Evolutionary conservation across 1,139 yeast species (phyloP).

Genomic region (Nakaseomyces nivariensis): DNA sequence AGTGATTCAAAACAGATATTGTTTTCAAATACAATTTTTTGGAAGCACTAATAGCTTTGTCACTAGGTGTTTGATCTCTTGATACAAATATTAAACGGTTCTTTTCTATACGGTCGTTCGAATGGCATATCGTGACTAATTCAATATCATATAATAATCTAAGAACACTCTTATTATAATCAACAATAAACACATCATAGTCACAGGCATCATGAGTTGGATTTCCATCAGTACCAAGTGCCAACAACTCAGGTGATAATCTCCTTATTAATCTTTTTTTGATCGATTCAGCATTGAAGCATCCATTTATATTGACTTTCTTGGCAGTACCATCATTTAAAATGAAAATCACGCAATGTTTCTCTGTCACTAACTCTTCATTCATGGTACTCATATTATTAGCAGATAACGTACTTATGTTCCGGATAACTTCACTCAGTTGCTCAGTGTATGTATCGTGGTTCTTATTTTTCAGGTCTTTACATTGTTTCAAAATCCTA

Average conservation of each 20-base stretch:
- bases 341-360: conserved; percentile 54
- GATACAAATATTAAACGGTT: conserved; percentile 65
- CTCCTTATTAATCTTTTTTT: conserved; percentile 60
- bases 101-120: conserved; percentile 61
- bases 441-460: conserved; percentile 23
- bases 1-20: conserved; percentile 14
- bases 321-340: conserved; percentile 69
- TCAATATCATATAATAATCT: conserved; percentile 66
- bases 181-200: conserved; percentile 42
- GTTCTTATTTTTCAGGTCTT: conserved; percentile 13
- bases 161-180: conserved; percentile 35
- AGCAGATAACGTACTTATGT: conserved; percentile 14
- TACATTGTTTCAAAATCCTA: conserved; percentile 36
- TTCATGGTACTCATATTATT: conserved; percentile 10
- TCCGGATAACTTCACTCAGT: conserved; percentile 27
- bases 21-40: conserved; percentile 32
- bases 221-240: conserved; percentile 30
- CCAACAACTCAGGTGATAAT: conserved; percentile 33
- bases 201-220: conserved; percentile 32
- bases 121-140: conserved; percentile 71
- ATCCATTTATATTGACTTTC: conserved; percentile 65
- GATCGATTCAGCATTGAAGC: conserved; percentile 72
- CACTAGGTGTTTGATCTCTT: conserved; percentile 52
- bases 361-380: conserved; percentile 30
- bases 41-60: conserved; percentile 59